Evolutionary conservation across 1,139 yeast genomes (phyloP).

Genomic region (Groenewaldozyma auringiensis): DNA sequence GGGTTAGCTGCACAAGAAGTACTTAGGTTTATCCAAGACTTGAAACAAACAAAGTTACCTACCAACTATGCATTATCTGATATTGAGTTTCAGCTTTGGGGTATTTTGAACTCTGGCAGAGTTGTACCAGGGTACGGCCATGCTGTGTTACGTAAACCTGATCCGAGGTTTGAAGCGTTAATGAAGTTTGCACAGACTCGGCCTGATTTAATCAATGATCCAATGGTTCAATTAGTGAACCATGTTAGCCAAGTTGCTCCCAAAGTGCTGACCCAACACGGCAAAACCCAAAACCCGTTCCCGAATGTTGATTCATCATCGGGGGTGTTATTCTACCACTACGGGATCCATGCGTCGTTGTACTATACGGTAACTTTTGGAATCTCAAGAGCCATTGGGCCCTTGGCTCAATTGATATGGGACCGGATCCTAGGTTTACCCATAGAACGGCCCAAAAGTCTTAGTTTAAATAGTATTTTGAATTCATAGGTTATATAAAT

Average conservation of each 20-base stretch:
- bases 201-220: conserved; percentile 33
- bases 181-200: conserved; percentile 73
- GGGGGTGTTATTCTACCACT: conserved; percentile 94
- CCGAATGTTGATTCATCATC: conserved; percentile 98
- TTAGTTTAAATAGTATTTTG: conserved; percentile 56
- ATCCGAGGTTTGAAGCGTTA: conserved; percentile 97
- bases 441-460: conserved; percentile 96
- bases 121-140: conserved; percentile 99
- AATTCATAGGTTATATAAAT: conserved; percentile 24
- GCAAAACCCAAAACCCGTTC: conserved; percentile 98
- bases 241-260: conserved; percentile 94
- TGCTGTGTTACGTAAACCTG: conserved; percentile 95
- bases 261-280: conserved; percentile 88
- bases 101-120: conserved; percentile 84
- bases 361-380: conserved; percentile 98
- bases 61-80: conserved; percentile 66
- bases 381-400: conserved; percentile 97
- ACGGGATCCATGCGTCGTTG: conserved; percentile 90
- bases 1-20: conserved; percentile 99
- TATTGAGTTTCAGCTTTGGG: conserved; percentile 92
- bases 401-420: conserved; percentile 90
- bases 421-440: conserved; percentile 95
- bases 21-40: conserved; percentile 85
- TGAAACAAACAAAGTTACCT: conserved; percentile 65
- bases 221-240: conserved; percentile 49